phyloP scores from a whole-genome alignment of 2,329 filamentous ascomycete species.

The Lachnellula suecica region DNA sequence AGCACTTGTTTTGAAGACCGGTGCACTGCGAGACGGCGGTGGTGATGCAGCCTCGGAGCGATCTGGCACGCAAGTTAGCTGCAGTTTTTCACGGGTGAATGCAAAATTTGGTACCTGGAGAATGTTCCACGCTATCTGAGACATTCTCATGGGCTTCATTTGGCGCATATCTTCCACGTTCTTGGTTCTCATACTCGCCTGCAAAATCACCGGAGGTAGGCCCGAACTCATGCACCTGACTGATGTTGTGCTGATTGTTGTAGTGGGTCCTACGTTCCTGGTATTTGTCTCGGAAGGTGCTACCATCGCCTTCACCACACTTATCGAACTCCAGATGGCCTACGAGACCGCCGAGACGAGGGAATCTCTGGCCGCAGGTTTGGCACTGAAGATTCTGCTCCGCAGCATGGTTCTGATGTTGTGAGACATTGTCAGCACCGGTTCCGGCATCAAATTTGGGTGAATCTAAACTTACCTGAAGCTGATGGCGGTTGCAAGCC shows the following conservation, averaged over 20 bases:
- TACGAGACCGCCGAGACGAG: neutral
- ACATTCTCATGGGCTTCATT: neutral
- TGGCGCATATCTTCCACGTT: neutral
- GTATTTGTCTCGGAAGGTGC: neutral
- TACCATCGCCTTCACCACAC: neutral
- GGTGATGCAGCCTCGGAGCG: neutral
- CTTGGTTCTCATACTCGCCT: neutral
- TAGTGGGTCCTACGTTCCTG: neutral
- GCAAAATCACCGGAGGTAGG: neutral
- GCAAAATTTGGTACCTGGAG: neutral
- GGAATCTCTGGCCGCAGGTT: neutral
- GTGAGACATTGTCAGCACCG: neutral
- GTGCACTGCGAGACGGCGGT: neutral
- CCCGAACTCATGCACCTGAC: neutral
- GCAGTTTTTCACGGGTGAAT: neutral
- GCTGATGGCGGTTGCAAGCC: constrained; percentile 10
- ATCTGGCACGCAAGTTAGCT: neutral
- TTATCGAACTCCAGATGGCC: neutral
- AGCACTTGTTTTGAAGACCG: neutral
- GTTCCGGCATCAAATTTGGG: neutral
- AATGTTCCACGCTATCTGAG: neutral
- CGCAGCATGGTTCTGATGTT: neutral
- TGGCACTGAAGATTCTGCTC: neutral
- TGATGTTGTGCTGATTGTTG: neutral
- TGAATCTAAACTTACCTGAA: neutral